Evolutionary conservation across 2,329 filamentous ascomycete species (phyloP), one percentile per base, ranked within the genome.

Genomic region (Neurospora sp.): DNA sequence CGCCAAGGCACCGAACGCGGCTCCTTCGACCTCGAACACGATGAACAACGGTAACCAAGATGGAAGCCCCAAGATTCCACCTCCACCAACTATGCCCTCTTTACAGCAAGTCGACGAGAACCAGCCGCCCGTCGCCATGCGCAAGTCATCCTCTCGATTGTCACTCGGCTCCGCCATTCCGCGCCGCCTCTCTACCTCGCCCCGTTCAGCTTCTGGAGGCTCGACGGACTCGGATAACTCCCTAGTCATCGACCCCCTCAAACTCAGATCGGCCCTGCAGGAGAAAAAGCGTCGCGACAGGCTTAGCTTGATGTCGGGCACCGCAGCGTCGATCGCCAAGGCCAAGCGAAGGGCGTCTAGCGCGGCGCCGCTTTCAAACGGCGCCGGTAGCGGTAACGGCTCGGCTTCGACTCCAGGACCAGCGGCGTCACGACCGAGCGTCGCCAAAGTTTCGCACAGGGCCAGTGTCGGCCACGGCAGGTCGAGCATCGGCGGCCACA

Each of bases 261-360:
- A 87, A 77, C 81, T 88, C 40, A 84, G 86, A 67, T 84, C 81
- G 28, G 86, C 85, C 2, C 79, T 88, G 69, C 83, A 87, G 73
- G 82, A 81, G 28, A 84, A 81, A 74, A 87, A 86, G 79, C 82
- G 83, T 72, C 78, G 77, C 70, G 79, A 79, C 70, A 76, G 81
- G 2, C 75, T 82, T 43, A 82, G 81, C 5, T 79, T 81, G 69
- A 80, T 83, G 71, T 74, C 79, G 3, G 77, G 77, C 23, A 77
- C 79, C 3, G 74, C 78, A 10, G 74, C 79, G 3, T 78, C 80
- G 3, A 80, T 76, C 67, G 79, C 80, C 33, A 80, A 80, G 72
- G 77, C 79, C 38, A 78, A 79, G 71, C 81, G 85, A 37, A 77
- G 84, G 8, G 85, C 84, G 1, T 84, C 84, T 0, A 76, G 83